phyloP scores from a whole-genome alignment of 2,329 filamentous ascomycete genomes.

The Cercospora zeae-maydis region DNA sequence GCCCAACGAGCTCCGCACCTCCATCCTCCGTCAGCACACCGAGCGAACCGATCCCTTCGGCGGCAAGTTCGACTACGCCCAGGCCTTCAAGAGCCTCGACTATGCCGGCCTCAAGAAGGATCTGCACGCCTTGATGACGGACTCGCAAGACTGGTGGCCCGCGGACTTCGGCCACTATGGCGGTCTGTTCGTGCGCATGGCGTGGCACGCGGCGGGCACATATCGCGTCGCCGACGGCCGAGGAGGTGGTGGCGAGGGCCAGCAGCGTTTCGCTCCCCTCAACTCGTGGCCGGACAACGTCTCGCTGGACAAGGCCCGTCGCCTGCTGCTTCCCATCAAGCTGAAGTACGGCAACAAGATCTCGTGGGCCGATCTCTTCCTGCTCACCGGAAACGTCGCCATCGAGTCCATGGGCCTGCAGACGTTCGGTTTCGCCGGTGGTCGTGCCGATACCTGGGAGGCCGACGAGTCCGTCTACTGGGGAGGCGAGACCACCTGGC shows the following conservation, averaged over 20 bases:
- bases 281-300: slow-evolving; percentile 82
- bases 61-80: slow-evolving; percentile 65
- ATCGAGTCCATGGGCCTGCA: slow-evolving; percentile 73
- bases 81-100: slow-evolving; percentile 69
- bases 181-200: slow-evolving; percentile 75
- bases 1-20: slow-evolving; percentile 64
- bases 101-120: slow-evolving; percentile 72
- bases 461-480: slow-evolving; percentile 74
- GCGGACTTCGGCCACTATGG: slow-evolving; percentile 80
- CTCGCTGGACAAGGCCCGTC: slow-evolving; percentile 74
- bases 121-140: slow-evolving; percentile 66
- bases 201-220: slow-evolving; percentile 76
- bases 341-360: slow-evolving; percentile 81
- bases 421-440: slow-evolving; percentile 70
- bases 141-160: slow-evolving; percentile 78
- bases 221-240: slow-evolving; percentile 73
- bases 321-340: slow-evolving; percentile 77
- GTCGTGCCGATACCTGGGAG: slow-evolving; percentile 70
- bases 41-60: slow-evolving; percentile 60
- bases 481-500: slow-evolving; percentile 71
- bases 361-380: slow-evolving; percentile 71
- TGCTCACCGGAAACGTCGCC: slow-evolving; percentile 72
- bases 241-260: slow-evolving; percentile 66
- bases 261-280: slow-evolving; percentile 75
- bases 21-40: slow-evolving; percentile 70